Evolutionary conservation across 106 monocot genomes (phyloP).

Genomic region (Phalaenopsis equestris): DNA sequence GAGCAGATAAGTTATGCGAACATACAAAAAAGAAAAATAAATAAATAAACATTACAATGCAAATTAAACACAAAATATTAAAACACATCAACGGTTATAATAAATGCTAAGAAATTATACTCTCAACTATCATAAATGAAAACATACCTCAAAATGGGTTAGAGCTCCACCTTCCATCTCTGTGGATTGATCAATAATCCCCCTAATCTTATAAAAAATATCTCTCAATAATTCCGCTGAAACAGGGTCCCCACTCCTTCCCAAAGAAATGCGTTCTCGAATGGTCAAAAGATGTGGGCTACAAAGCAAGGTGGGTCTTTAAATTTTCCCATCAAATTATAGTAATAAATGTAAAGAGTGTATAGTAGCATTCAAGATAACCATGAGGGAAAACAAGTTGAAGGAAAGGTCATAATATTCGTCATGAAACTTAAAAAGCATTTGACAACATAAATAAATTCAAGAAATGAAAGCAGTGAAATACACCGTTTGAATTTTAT

Average conservation of each 20-base stretch:
- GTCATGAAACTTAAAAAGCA: too few species aligned
- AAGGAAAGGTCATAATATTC: too few species aligned
- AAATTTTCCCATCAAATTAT: not conserved
- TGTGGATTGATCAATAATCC: constrained; percentile 56
- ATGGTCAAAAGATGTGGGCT: constrained; percentile 86
- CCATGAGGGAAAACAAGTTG: too few species aligned
- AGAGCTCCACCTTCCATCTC: constrained; percentile 71
- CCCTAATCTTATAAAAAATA: constrained; percentile 47
- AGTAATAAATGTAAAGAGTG: too few species aligned
- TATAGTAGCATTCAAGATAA: too few species aligned
- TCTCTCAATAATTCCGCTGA: constrained; percentile 35
- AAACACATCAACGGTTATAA: not conserved
- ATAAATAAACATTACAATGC: not conserved
- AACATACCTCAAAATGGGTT: constrained; percentile 85
- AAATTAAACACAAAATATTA: not conserved
- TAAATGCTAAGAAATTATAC: not conserved
- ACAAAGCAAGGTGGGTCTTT: constrained; percentile 13
- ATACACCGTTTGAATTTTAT: too few species aligned
- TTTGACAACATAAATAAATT: too few species aligned
- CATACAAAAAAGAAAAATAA: too few species aligned
- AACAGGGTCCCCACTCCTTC: constrained; percentile 64
- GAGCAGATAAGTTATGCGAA: not conserved
- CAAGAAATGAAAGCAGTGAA: too few species aligned
- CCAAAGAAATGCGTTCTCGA: constrained; percentile 83
- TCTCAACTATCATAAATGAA: not conserved